Evolutionary conservation across 2,329 filamentous ascomycete species (phyloP), one percentile per base, ranked within the genome.

Genomic region (Cercospora brassicicola): DNA sequence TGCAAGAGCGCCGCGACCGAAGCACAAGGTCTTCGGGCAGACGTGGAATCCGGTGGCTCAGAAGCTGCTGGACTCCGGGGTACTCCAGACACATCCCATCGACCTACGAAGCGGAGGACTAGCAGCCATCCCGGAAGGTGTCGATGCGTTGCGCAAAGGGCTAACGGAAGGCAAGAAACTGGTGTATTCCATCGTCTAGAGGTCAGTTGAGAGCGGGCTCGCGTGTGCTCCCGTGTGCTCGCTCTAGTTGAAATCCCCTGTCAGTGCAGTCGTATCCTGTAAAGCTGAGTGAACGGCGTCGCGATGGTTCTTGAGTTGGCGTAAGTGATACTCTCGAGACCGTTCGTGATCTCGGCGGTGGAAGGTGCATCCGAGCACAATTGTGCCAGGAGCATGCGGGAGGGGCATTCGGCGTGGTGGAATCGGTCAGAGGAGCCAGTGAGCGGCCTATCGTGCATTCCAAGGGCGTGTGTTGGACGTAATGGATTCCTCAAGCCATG

Each of bases 21-120:
- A 66, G 62, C 65, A 71, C 56, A 67, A 67, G 36, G 28, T 33
- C 48, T 71, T 71, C 60, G 66, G 56, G 4, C 55, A 65, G 42
- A 26, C 48, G 59, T 71, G 70, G 70, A 64, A 68, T 42, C 65
- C 70, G 11, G 59, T 68, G 36, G 70, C 66, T 9, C 70, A 71
- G 55, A 66, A 59, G 42, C 23, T 71, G 45, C 53, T 71, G 9
- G 68, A 71, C 31, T 20, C 62, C 11, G 68, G 68, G 23, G 36
- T 64, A 20, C 33, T 71, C 18, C 31, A 60, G 39, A 68, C 65
- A 8, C 70, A 71, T 68, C 70, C 70, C 4, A 51, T 68, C 31
- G 70, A 70, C 23, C n/a, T 71, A 30, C 42, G 70, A 48, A 61
- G 59, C 13, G 67, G 68, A 18, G 70, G 70, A 8, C 55, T 71